Conservation (phyloP, 148 eudicot genomes). For the Fagopyrum homotropicum region DNA sequence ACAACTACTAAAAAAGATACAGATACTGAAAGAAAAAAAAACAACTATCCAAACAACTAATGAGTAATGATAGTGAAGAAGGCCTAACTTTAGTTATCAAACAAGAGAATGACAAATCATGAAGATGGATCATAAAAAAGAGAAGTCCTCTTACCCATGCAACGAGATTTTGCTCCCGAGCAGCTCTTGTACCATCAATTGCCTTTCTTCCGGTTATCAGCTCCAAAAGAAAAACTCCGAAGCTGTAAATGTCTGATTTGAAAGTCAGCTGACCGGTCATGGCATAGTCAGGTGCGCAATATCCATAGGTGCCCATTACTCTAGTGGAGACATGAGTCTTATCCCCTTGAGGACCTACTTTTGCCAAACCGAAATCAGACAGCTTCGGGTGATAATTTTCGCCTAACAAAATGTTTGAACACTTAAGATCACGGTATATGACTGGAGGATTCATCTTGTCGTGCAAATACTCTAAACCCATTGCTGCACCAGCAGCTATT, state of each 20-base stretch:
- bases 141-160: constrained; percentile 50
- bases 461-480: constrained; percentile 70
- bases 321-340: constrained; percentile 73
- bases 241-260: constrained; percentile 3
- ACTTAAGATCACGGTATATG: constrained; percentile 79
- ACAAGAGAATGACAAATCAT: background rate
- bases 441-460: constrained; percentile 64
- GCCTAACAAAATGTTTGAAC: constrained; percentile 71
- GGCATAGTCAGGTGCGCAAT: constrained; percentile 13
- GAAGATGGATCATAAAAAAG: background rate
- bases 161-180: constrained; percentile 54
- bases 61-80: too few species aligned
- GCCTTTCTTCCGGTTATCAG: constrained; percentile 72
- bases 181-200: constrained; percentile 30
- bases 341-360: constrained; percentile 73
- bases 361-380: constrained; percentile 72
- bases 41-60: too few species aligned
- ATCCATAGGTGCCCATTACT: constrained; percentile 83
- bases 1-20: too few species aligned
- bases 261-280: constrained; percentile 7
- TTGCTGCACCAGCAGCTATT: constrained; percentile 48
- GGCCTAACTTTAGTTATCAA: background rate
- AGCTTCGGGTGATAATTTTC: constrained; percentile 27
- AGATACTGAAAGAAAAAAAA: too few species aligned
- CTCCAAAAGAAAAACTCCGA: constrained; percentile 49